phyloP scores from a whole-genome alignment of 164 flowering plant species.

The Paratinospora sagittata region DNA sequence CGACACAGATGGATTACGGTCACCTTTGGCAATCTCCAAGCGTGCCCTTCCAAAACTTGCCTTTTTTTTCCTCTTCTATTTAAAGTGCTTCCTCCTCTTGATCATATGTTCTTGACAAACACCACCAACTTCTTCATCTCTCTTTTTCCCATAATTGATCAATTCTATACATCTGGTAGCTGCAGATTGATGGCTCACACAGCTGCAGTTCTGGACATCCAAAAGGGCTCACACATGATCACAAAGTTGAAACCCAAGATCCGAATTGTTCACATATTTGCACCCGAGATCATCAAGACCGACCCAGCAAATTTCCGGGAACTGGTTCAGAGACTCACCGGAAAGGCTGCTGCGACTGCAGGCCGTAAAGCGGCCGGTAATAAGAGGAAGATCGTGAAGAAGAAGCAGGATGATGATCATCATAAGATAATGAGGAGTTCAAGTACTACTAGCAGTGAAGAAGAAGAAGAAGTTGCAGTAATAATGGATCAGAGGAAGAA shows the following conservation, averaged over 20 bases:
- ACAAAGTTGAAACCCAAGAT: slow-evolving; percentile 43
- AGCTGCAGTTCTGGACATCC: neutral
- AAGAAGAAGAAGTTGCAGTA: neutral
- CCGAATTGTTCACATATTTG: slow-evolving; percentile 77
- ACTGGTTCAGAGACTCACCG: slow-evolving; percentile 80
- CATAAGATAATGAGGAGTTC: neutral
- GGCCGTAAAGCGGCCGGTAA: neutral
- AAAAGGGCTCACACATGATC: neutral
- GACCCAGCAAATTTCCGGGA: slow-evolving; percentile 72
- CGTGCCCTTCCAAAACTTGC: neutral
- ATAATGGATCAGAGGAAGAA: neutral
- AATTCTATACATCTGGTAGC: too few relatives aligned
- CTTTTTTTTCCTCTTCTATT: neutral
- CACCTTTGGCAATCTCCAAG: neutral
- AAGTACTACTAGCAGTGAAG: neutral
- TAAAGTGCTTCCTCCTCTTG: neutral
- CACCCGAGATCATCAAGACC: slow-evolving; percentile 90
- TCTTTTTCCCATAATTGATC: neutral
- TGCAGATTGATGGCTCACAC: neutral
- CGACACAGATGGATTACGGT: neutral
- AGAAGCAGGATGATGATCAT: neutral
- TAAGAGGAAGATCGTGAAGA: neutral
- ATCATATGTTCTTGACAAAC: neutral
- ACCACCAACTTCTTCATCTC: neutral
- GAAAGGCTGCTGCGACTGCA: slow-evolving; percentile 40